Percentiles rank a stretch among this genome's conserved stretches.
Conservation (phyloP, 306 rosid species). For the Alnus glutinosa region DNA sequence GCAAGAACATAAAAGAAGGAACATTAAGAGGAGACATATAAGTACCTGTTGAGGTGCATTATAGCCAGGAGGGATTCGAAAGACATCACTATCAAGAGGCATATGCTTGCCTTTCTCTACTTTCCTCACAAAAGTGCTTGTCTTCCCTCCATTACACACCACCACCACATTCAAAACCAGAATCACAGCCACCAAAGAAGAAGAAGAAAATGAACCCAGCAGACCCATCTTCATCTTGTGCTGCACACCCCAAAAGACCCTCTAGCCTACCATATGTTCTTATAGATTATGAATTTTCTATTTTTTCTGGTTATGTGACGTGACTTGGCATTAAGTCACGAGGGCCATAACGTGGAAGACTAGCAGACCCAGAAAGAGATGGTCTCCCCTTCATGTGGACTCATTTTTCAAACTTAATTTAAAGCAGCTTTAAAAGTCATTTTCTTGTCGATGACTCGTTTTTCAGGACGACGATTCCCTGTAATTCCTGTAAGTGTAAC, state of each 20-base stretch:
- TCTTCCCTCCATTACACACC: slow-evolving; percentile 43
- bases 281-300: too few species aligned
- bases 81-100: slow-evolving; percentile 70
- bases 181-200: slow-evolving; percentile 19
- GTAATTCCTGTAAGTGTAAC: too few species aligned
- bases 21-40: neutral
- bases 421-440: too few species aligned
- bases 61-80: slow-evolving; percentile 57
- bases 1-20: neutral
- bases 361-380: too few species aligned
- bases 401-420: too few species aligned
- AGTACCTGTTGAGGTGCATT: slow-evolving; percentile 80
- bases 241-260: neutral
- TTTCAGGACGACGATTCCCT: too few species aligned
- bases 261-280: too few species aligned
- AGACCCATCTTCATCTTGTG: slow-evolving; percentile 21
- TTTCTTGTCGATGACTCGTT: too few species aligned
- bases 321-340: too few species aligned
- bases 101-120: slow-evolving; percentile 50
- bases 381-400: too few species aligned
- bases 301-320: too few species aligned
- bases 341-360: too few species aligned
- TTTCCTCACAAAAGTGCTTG: slow-evolving; percentile 51
- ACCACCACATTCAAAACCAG: slow-evolving; percentile 29
- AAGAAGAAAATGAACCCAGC: slow-evolving; percentile 23